A percentile compares a stretch with the other conserved stretches of the same genome.
Conservation (phyloP, 331 rosid species). For the Acacia concinna region DNA sequence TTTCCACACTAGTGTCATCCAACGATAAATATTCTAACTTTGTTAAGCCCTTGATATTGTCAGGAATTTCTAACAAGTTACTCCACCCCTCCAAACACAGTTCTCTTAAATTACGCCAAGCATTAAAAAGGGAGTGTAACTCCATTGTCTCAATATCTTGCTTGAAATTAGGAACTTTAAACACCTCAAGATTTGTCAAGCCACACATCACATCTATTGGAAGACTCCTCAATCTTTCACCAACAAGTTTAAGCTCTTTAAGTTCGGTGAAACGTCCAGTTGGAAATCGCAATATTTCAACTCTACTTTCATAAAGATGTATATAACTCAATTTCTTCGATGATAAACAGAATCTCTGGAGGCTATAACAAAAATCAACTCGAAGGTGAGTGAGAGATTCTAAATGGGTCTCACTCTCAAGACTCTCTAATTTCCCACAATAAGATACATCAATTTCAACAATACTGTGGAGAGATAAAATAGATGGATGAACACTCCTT, state of each 20-base stretch:
- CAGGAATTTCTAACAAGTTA: neutral
- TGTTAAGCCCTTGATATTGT: neutral
- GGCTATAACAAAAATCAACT: neutral
- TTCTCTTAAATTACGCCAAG: too few species aligned
- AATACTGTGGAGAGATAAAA: too few species aligned
- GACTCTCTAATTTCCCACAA: too few species aligned
- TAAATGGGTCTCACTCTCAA: too few species aligned
- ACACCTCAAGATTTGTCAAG: neutral
- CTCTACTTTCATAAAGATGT: accelerated
- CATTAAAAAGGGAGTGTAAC: neutral
- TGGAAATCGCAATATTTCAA: neutral
- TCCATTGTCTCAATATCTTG: neutral
- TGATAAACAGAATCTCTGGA: neutral
- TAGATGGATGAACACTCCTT: too few species aligned
- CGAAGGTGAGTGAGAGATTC: neutral
- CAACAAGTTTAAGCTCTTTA: neutral
- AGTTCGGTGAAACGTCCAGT: neutral
- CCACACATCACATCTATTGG: neutral
- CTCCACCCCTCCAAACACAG: neutral
- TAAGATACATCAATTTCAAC: too few species aligned
- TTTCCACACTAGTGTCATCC: neutral
- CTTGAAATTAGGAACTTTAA: neutral
- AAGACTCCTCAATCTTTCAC: neutral
- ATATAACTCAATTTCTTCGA: neutral
- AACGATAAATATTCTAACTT: too few species aligned